Conservation (phyloP, 2,329 filamentous ascomycete species). For the Colletotrichum abscissum region DNA sequence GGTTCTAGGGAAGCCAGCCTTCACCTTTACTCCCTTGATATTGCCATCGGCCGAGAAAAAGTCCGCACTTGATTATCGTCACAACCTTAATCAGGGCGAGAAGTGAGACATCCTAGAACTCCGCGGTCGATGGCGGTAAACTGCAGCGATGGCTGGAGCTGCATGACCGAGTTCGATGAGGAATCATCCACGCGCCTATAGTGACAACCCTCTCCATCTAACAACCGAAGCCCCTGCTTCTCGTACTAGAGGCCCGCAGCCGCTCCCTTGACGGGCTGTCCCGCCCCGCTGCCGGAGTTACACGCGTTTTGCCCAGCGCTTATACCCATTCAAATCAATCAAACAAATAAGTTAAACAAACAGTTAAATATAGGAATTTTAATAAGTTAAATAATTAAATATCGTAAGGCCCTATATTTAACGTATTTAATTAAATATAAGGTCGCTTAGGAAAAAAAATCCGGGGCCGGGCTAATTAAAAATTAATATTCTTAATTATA, state of each 20-base stretch:
- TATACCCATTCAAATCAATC: no score
- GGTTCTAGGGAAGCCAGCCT: neutral
- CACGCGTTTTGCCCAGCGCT: neutral
- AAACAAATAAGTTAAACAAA: no score
- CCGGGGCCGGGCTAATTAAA: no score
- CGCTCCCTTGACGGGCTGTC: conserved; percentile 8
- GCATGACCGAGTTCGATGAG: neutral
- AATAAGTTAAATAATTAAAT: no score
- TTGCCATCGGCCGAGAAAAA: neutral
- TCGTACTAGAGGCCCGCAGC: neutral
- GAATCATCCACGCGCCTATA: neutral
- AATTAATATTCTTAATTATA: no score
- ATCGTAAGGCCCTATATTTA: no score
- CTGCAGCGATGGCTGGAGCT: neutral
- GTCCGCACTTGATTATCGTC: neutral
- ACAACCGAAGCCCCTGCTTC: neutral
- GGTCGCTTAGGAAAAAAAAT: no score
- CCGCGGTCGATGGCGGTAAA: neutral
- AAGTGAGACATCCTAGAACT: neutral
- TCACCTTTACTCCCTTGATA: neutral
- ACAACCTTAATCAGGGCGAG: neutral
- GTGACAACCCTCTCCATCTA: neutral
- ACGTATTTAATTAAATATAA: no score
- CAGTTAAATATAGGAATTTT: no score
- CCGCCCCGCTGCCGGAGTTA: neutral